Percentiles rank a stretch among this genome's conserved stretches.
Conservation (phyloP, 2,329 filamentous ascomycete genomes). For the Ceratocystis diversiconidia region DNA sequence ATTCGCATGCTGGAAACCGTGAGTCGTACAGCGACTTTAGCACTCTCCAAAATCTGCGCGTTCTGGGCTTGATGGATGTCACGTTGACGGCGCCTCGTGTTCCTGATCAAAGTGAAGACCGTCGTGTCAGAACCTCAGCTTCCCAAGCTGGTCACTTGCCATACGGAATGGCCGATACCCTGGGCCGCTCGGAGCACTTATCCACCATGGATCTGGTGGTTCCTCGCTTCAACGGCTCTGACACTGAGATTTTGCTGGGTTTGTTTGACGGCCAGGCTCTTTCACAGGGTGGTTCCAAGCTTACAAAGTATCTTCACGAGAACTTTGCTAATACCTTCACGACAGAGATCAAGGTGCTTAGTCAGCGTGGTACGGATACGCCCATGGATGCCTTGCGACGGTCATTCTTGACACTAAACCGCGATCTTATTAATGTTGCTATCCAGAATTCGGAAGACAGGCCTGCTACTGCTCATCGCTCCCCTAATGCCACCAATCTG, state of each 20-base stretch:
- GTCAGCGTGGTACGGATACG: constrained; percentile 52
- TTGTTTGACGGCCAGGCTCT: constrained; percentile 91
- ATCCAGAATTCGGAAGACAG: constrained; percentile 68
- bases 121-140: constrained; percentile 92
- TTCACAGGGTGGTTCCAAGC: constrained; percentile 79
- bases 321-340: constrained; percentile 80
- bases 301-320: constrained; percentile 92
- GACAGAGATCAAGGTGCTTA: constrained; percentile 63
- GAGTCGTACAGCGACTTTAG: constrained; percentile 67
- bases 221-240: constrained; percentile 75
- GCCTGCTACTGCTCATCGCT: constrained; percentile 50
- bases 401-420: constrained; percentile 81
- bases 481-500: constrained; percentile 55
- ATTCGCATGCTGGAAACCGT: background rate
- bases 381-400: constrained; percentile 72
- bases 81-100: constrained; percentile 90
- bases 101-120: constrained; percentile 87
- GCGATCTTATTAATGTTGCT: constrained; percentile 77
- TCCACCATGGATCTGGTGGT: constrained; percentile 94
- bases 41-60: constrained; percentile 65
- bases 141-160: constrained; percentile 79
- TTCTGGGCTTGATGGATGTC: constrained; percentile 94
- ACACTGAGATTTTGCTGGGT: constrained; percentile 82
- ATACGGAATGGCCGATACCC: constrained; percentile 93
- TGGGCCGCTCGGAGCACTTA: constrained; percentile 85